Evolutionary conservation across 2,329 filamentous ascomycete genomes (phyloP).

Genomic region (Xylariaceae sp.): DNA sequence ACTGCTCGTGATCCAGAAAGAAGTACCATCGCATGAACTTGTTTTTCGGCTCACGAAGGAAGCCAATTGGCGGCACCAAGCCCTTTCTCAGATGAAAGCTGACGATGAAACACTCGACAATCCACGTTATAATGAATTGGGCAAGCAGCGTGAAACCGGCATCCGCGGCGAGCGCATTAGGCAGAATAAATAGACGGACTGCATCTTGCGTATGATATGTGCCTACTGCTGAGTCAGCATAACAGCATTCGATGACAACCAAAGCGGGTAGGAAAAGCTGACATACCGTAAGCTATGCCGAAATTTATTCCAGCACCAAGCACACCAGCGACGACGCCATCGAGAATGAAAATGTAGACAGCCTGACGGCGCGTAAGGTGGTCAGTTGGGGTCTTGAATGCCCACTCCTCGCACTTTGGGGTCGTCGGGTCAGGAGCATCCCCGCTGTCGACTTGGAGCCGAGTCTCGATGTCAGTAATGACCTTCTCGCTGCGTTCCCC

Average conservation of each 20-base stretch:
- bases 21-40: conserved; percentile 22
- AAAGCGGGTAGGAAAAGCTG: too few species aligned
- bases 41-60: conserved; percentile 17
- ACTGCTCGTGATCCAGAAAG: conserved; percentile 6
- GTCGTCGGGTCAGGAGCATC: background rate
- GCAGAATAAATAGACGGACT: conserved; percentile 11
- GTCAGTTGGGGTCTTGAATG: conserved; percentile 3
- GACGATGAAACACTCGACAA: conserved; percentile 5
- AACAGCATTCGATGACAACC: too few species aligned
- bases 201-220: conserved; percentile 17
- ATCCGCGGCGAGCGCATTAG: conserved; percentile 18
- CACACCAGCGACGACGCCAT: conserved; percentile 54
- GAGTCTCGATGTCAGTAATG: background rate
- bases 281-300: conserved; percentile 56
- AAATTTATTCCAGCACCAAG: conserved; percentile 59
- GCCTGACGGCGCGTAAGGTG: conserved; percentile 5
- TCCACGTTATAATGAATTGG: conserved; percentile 20
- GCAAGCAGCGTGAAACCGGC: conserved; percentile 18
- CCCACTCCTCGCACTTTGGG: conserved; percentile 3
- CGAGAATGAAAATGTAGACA: conserved; percentile 53
- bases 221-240: background rate
- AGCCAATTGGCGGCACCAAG: conserved; percentile 11
- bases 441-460: background rate
- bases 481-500: background rate
- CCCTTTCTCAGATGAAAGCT: conserved; percentile 11